Conservation (phyloP, 345 rosid species). For the Hypericum androsaemum region DNA sequence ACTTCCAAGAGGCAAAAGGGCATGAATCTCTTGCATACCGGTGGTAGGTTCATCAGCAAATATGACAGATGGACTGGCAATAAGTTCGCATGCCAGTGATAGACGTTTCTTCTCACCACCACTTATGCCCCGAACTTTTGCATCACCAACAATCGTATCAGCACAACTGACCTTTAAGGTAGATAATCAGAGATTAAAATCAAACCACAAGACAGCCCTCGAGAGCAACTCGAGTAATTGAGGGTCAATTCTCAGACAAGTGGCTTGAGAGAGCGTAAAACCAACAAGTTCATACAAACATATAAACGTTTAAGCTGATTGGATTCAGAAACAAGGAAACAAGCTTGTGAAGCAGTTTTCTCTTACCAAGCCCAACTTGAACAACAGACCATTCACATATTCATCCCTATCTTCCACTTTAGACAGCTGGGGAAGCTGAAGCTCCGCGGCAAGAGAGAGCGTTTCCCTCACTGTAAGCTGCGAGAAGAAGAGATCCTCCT, state of each 20-base stretch:
- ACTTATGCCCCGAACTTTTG: conserved; percentile 93
- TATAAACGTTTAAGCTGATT: background rate
- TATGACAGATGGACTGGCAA: conserved; percentile 94
- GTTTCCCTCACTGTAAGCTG: conserved; percentile 95
- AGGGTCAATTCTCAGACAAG: too few relatives aligned
- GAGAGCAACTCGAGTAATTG: too few relatives aligned
- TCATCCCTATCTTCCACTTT: conserved; percentile 72
- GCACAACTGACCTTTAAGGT: conserved; percentile 78
- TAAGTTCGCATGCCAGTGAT: conserved; percentile 85
- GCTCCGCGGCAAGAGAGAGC: conserved; percentile 81
- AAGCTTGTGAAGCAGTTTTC: background rate
- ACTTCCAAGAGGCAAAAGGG: conserved; percentile 3
- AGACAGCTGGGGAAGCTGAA: conserved; percentile 65
- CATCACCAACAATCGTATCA: conserved; percentile 83
- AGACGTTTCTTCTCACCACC: conserved; percentile 97
- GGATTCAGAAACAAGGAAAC: conserved; percentile 1
- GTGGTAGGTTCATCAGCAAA: conserved; percentile 98
- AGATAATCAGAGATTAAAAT: conserved; percentile 11
- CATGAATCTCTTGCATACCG: conserved; percentile 34
- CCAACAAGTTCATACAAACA: background rate
- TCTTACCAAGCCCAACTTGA: conserved; percentile 78
- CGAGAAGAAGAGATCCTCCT: conserved; percentile 94
- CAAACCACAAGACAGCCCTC: conserved; percentile 2
- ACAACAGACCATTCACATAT: conserved; percentile 67
- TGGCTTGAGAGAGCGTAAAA: too few relatives aligned